phyloP scores from a whole-genome alignment of 2,329 filamentous ascomycete genomes.

The Diaporthe aspalathi region DNA sequence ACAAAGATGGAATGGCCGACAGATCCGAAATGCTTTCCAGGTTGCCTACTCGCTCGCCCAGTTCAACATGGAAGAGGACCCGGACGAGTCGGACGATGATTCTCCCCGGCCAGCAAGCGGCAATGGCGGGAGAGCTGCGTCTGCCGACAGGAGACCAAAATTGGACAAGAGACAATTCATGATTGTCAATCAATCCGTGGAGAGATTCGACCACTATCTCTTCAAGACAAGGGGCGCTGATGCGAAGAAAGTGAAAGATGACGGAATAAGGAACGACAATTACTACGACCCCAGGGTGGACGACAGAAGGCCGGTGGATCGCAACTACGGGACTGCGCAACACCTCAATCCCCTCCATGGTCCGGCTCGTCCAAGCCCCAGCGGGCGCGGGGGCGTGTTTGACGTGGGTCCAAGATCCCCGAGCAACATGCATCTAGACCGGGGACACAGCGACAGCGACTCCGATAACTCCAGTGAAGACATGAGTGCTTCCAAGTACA shows the following conservation, averaged over 20 bases:
- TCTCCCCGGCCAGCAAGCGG: no score
- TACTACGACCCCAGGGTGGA: background rate
- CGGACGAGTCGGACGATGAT: conserved; percentile 6
- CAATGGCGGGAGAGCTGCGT: background rate
- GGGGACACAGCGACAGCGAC: background rate
- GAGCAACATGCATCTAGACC: background rate
- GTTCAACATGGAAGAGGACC: background rate
- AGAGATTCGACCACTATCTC: conserved; percentile 31
- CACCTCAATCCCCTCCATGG: background rate
- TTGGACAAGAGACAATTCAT: conserved; percentile 23
- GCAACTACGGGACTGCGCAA: background rate
- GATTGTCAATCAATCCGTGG: conserved; percentile 17
- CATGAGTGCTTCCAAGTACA: background rate
- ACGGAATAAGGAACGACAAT: background rate
- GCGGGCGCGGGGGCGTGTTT: background rate
- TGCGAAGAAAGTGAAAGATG: background rate
- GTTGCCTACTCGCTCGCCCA: conserved; percentile 36
- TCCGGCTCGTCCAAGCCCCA: background rate
- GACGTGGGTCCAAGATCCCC: background rate
- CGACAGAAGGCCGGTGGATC: background rate
- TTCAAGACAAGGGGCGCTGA: conserved; percentile 20
- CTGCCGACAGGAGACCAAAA: no score
- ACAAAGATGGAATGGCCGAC: conserved; percentile 32
- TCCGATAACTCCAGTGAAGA: background rate
- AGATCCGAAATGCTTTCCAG: conserved; percentile 34